A percentile compares a stretch with the other conserved stretches of the same genome.
Conservation (phyloP, 2,329 filamentous ascomycete genomes). For the Fusarium udum region DNA sequence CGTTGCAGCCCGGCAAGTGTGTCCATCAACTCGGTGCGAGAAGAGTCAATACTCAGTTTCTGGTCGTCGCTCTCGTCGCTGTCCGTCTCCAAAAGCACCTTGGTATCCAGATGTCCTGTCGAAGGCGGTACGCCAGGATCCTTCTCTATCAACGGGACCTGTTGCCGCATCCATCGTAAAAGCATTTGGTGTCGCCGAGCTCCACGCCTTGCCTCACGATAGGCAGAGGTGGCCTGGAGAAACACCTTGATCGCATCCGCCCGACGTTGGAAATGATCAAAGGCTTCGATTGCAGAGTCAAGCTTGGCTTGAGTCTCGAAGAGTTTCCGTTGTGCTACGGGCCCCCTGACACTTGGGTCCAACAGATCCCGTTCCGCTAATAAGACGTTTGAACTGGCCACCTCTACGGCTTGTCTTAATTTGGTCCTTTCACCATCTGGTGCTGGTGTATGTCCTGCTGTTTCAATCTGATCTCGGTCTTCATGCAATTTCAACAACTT, state of each 20-base stretch:
- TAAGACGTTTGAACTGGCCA: slow-evolving; percentile 24
- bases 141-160: slow-evolving; percentile 28
- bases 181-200: slow-evolving; percentile 32
- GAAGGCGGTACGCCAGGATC: slow-evolving; percentile 19
- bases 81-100: not conserved
- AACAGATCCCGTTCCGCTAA: slow-evolving; percentile 33
- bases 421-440: not conserved
- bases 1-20: not conserved
- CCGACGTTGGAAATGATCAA: slow-evolving; percentile 18
- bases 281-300: slow-evolving; percentile 24
- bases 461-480: slow-evolving; percentile 15
- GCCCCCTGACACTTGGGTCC: slow-evolving; percentile 16
- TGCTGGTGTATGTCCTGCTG: not conserved
- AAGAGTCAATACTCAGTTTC: not conserved
- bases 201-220: slow-evolving; percentile 17
- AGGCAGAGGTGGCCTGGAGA: slow-evolving; percentile 7
- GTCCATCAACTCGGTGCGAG: not conserved
- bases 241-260: slow-evolving; percentile 16
- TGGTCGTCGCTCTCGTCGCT: slow-evolving; percentile 15
- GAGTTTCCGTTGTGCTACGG: slow-evolving; percentile 14
- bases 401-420: slow-evolving; percentile 24
- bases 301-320: slow-evolving; percentile 25
- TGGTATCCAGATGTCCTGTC: not conserved
- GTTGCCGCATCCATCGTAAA: slow-evolving; percentile 32
- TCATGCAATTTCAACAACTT: slow-evolving; percentile 13